These are phyloP conservation scores for Bullera alba DNA, from an alignment of 768 basidiomycete genomes.

Conservation along the genomic window DNA sequence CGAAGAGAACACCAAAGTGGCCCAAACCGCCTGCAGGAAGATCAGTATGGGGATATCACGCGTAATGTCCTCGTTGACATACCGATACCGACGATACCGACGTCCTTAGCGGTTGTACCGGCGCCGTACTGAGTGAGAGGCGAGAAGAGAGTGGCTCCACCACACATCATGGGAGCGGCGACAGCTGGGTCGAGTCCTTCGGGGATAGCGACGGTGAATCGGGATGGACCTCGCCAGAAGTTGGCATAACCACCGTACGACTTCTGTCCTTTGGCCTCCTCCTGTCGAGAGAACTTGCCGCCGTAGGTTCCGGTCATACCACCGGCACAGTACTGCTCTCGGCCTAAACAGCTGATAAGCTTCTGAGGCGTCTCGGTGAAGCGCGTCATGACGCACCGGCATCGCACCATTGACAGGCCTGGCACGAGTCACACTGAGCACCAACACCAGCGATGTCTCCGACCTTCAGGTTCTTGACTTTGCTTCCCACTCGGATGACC, in stretches of 20 bases:
- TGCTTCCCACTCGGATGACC: conserved; percentile 50
- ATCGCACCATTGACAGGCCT: conserved; percentile 52
- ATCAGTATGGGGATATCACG: not conserved
- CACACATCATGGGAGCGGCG: conserved; percentile 43
- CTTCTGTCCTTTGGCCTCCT: conserved; percentile 23
- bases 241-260: conserved; percentile 41
- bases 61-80: conserved; percentile 24
- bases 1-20: conserved; percentile 47
- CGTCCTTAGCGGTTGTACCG: conserved; percentile 38
- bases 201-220: conserved; percentile 63
- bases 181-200: conserved; percentile 51
- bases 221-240: conserved; percentile 35
- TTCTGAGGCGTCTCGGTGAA: not conserved
- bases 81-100: conserved; percentile 44
- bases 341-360: conserved; percentile 6
- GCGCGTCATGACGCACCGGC: conserved; percentile 27
- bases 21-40: conserved; percentile 3
- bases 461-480: conserved; percentile 54
- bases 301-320: conserved; percentile 31
- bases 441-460: conserved; percentile 58
- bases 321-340: conserved; percentile 22
- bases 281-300: conserved; percentile 28
- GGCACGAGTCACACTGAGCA: conserved; percentile 55
- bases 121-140: conserved; percentile 36
- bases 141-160: conserved; percentile 38